These are phyloP conservation scores for Xylaria venustula DNA, from an alignment of 495 filamentous ascomycete genomes.

Conservation along the genomic window DNA sequence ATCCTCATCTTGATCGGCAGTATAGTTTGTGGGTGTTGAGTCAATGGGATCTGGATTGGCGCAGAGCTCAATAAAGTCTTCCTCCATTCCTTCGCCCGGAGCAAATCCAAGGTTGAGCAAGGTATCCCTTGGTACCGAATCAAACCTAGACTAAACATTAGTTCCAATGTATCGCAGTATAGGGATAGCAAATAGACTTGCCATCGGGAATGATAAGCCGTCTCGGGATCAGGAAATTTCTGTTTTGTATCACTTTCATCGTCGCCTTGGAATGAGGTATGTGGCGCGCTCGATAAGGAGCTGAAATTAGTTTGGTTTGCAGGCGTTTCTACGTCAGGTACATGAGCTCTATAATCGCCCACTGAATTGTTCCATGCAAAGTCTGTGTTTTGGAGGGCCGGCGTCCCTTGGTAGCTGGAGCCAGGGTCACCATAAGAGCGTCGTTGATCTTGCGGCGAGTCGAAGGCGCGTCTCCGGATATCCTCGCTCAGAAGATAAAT, in stretches of 20 bases:
- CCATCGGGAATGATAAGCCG: conserved; percentile 31
- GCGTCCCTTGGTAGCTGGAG: conserved; percentile 10
- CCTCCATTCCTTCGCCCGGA: conserved; percentile 29
- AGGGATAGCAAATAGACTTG: conserved; percentile 1
- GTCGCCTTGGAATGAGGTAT: neutral
- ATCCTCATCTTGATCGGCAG: conserved; percentile 29
- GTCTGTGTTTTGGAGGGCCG: conserved; percentile 16
- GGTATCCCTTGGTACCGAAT: conserved; percentile 28
- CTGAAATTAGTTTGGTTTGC: conserved; percentile 2
- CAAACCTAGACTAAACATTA: conserved; percentile 20
- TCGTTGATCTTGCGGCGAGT: conserved; percentile 18
- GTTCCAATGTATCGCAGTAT: neutral
- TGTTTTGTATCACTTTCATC: neutral
- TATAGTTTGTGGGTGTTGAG: conserved; percentile 18
- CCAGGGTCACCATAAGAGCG: conserved; percentile 11
- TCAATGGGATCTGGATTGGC: conserved; percentile 32
- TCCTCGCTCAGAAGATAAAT: conserved; percentile 32
- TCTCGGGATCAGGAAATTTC: conserved; percentile 13
- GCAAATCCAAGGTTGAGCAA: conserved; percentile 30
- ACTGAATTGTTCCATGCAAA: conserved; percentile 23
- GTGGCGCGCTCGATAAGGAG: neutral
- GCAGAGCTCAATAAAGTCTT: conserved; percentile 31
- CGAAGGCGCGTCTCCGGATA: conserved; percentile 24
- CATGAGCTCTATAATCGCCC: neutral
- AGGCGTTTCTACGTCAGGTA: neutral